A percentile compares a stretch with the other conserved stretches of the same genome.
Evolutionary conservation across 1,284 basidiomycete species (phyloP).

Genomic region (Ustilago crameri): DNA sequence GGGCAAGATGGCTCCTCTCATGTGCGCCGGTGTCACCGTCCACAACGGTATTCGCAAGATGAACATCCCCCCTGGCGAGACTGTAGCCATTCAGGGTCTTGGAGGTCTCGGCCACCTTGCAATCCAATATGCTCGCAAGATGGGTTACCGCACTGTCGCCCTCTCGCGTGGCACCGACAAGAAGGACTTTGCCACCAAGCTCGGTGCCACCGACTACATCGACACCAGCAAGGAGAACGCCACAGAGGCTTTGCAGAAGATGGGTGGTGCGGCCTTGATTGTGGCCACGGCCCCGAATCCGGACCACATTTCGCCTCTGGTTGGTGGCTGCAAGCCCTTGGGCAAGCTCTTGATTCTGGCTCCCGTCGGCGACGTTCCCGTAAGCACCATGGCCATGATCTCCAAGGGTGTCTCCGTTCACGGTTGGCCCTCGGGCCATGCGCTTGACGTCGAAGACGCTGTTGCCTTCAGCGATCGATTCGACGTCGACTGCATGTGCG

Average conservation of each 20-base stretch:
- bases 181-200: conserved; percentile 61
- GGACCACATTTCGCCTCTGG: conserved; percentile 63
- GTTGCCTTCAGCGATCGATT: conserved; percentile 62
- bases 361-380: conserved; percentile 49
- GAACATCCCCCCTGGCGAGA: conserved; percentile 60
- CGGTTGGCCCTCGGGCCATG: conserved; percentile 68
- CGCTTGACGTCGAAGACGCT: conserved; percentile 67
- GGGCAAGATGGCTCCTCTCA: conserved; percentile 69
- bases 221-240: conserved; percentile 57
- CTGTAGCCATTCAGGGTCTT: conserved; percentile 69
- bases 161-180: conserved; percentile 58
- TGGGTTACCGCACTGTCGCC: conserved; percentile 68
- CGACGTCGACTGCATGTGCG: conserved; percentile 67
- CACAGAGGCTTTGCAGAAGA: conserved; percentile 67
- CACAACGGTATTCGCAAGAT: conserved; percentile 69
- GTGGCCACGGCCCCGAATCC: conserved; percentile 68
- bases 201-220: conserved; percentile 69
- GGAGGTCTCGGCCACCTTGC: conserved; percentile 70
- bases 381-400: conserved; percentile 64
- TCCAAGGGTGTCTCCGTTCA: conserved; percentile 66
- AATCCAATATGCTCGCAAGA: conserved; percentile 66
- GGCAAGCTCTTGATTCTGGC: conserved; percentile 67
- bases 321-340: conserved; percentile 66
- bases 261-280: conserved; percentile 69
- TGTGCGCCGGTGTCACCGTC: conserved; percentile 69